phyloP scores from a whole-genome alignment of 441 rosid genomes.

The Arabidopsis lyrata region DNA sequence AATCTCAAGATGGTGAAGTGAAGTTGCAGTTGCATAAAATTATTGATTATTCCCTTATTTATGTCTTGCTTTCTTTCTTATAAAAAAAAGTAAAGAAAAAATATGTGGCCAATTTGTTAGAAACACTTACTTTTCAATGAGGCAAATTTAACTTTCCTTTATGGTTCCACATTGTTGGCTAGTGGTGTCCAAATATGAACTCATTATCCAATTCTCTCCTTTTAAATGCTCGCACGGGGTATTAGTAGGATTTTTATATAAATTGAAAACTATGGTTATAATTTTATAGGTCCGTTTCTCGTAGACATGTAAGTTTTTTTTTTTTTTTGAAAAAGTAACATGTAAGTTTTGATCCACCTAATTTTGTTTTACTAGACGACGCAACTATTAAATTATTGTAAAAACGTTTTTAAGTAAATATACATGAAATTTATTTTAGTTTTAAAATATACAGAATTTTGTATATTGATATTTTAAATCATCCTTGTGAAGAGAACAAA shows the following conservation, averaged over 20 bases:
- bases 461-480: no score
- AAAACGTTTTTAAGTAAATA: background rate
- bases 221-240: background rate
- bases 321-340: no score
- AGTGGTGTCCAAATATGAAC: slow-evolving; percentile 41
- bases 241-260: background rate
- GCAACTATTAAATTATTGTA: background rate
- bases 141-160: slow-evolving; percentile 29
- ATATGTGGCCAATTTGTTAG: slow-evolving; percentile 11
- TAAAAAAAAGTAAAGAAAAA: background rate
- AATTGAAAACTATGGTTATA: background rate
- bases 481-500: no score
- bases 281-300: background rate
- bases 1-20: slow-evolving; percentile 20
- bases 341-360: no score
- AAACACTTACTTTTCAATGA: slow-evolving; percentile 21
- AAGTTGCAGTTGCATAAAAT: slow-evolving; percentile 27
- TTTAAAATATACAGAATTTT: background rate
- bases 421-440: background rate
- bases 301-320: slow-evolving; percentile 1
- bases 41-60: slow-evolving; percentile 10
- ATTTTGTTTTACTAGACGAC: background rate
- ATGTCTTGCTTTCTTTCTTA: background rate
- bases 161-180: slow-evolving; percentile 40
- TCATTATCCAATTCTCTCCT: slow-evolving; percentile 31